A percentile compares a stretch with the other conserved stretches of the same genome.
phyloP scores from a whole-genome alignment of 1,284 basidiomycete species.

The Albatrellus sp. region DNA sequence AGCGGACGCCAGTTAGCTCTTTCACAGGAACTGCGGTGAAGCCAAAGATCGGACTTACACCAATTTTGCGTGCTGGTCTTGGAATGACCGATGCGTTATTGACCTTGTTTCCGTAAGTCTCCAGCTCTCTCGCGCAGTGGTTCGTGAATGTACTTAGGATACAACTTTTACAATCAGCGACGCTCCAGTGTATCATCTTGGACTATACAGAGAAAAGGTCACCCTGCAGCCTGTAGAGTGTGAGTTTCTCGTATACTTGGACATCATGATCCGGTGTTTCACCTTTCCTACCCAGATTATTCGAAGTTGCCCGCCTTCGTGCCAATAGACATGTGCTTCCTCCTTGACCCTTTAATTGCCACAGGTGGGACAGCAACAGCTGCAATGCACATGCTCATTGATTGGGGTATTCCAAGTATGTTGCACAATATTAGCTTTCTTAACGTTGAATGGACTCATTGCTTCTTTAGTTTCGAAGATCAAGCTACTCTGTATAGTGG shows the following conservation, averaged over 20 bases:
- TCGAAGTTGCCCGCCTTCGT: constrained; percentile 78
- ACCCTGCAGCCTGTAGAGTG: constrained; percentile 90
- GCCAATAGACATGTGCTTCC: constrained; percentile 71
- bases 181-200: constrained; percentile 85
- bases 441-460: not conserved
- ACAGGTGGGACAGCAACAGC: constrained; percentile 91
- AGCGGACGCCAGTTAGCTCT: constrained; percentile 55
- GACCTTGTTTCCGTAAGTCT: constrained; percentile 64
- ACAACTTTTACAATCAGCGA: constrained; percentile 24
- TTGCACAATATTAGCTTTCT: constrained; percentile 6
- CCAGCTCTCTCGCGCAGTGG: not conserved
- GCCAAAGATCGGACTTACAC: constrained; percentile 74
- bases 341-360: constrained; percentile 87
- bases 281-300: constrained; percentile 47
- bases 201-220: constrained; percentile 83
- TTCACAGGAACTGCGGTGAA: constrained; percentile 60
- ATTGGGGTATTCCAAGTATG: constrained; percentile 74
- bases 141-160: not conserved
- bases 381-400: constrained; percentile 72
- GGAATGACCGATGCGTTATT: constrained; percentile 89
- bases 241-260: constrained; percentile 19
- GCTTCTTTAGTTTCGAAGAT: constrained; percentile 46
- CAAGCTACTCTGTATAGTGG: constrained; percentile 78
- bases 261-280: not conserved
- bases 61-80: constrained; percentile 85